phyloP scores from a whole-genome alignment of 305 asterid species.

The Fraxinus latifolia region DNA sequence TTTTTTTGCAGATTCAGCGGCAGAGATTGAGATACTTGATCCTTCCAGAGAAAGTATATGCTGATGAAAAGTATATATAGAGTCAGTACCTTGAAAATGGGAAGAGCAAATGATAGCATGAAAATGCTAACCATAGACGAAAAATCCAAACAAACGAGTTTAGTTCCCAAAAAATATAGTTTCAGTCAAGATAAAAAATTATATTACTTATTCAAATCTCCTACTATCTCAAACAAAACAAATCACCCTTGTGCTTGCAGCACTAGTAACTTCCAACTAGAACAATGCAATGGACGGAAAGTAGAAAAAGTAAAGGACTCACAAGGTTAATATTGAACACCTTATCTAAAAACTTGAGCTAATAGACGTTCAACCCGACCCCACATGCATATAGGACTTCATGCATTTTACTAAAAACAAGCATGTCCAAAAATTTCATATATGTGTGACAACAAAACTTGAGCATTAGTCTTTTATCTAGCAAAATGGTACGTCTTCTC shows the following conservation, averaged over 20 bases:
- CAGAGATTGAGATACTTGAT: conserved; percentile 28
- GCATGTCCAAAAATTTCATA: background rate
- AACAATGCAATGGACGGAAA: background rate
- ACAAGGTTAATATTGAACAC: background rate
- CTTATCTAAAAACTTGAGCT: background rate
- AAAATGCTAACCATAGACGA: conserved; percentile 1
- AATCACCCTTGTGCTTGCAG: background rate
- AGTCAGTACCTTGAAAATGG: conserved; percentile 19
- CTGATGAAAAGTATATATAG: conserved; percentile 34
- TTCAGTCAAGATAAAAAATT: conserved; percentile 7
- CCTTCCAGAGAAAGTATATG: conserved; percentile 30
- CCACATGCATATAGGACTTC: background rate
- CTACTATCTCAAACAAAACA: background rate
- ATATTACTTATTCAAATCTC: background rate
- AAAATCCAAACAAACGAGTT: background rate
- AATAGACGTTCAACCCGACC: background rate
- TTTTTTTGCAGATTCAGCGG: conserved; percentile 37
- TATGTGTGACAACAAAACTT: background rate
- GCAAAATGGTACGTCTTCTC: background rate
- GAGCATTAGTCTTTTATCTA: background rate
- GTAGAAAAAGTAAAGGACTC: background rate
- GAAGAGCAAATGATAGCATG: conserved; percentile 11
- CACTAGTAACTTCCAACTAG: background rate
- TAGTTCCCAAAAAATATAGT: background rate
- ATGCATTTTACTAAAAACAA: background rate